Evolutionary conservation across 345 rosid species (phyloP).

Genomic region (Eucalyptus victrix): DNA sequence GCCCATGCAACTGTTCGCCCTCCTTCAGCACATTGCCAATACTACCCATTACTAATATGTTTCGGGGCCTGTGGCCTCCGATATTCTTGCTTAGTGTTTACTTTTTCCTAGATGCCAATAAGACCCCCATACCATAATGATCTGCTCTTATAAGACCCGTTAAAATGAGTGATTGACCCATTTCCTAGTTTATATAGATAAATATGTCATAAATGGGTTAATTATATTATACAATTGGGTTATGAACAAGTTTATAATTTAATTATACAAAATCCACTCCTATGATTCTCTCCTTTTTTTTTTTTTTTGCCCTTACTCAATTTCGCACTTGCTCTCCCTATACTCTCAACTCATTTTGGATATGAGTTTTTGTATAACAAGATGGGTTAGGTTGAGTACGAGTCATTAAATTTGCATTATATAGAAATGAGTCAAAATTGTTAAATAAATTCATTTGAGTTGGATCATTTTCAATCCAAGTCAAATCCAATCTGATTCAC

Average conservation of each 20-base stretch:
- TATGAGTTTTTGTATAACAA: neutral
- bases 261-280: rapidly evolving
- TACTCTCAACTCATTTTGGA: neutral
- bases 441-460: neutral
- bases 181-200: neutral
- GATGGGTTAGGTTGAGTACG: rapidly evolving
- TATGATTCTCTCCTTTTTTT: neutral
- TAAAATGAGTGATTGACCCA: neutral
- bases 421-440: neutral
- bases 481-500: neutral
- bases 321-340: neutral
- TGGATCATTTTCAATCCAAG: neutral
- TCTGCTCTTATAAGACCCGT: neutral
- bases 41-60: neutral
- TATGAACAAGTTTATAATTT: too few relatives aligned
- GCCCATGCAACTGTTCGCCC: slow-evolving; percentile 6
- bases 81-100: too few relatives aligned
- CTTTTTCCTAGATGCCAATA: too few relatives aligned
- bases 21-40: slow-evolving; percentile 8
- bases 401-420: neutral
- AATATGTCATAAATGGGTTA: neutral
- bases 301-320: too few relatives aligned
- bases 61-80: too few relatives aligned
- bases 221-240: neutral
- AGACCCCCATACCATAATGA: too few relatives aligned